Base-by-base conservation (phyloP, 208 protist genomes). In the Leishmania braziliensis region DNA sequence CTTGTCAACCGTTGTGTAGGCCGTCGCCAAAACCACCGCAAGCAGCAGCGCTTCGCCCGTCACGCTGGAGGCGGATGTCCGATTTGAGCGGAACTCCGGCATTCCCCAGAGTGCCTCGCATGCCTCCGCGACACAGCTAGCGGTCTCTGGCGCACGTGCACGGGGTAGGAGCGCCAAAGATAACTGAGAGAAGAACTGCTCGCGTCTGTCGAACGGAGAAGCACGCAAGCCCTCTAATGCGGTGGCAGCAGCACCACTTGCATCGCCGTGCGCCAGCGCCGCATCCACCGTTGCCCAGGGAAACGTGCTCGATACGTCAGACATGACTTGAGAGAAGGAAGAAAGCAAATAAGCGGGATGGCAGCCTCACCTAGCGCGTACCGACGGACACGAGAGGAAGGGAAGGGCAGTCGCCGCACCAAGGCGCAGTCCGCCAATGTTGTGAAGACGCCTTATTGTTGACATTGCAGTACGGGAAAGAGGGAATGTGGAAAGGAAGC, bases 31-130 rank as follows among this genome's bases (percentile, higher is more conserved):
- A 2, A 26, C 54, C 0, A 56, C 39, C 20, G 82, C 82, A 14
- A 85, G 63, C 39, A 85, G 72, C 50, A 85, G 63, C 54, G 82
- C 53, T 36, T 85, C 82, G 43, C 77, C 77, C 0, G 82, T 71
- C 51, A 85, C 6, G 26, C 62, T 43, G 3, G 82, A 26, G 12
- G 53, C 26, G 70, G 33, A 58, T 4, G 78, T 68, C 2, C 20
- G 26, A 26, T 26, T 73, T 16, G 39, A 8, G 46, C 73, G 77
- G 54, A 85, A 74, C 71, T 85, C 82, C 29, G 77, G 54, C 82
- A 85, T 85, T 5, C 16, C 36, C 82, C 78, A 85, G 6, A 81
- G 63, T 56, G 23, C 29, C 26, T 81, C 72, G 48, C 82, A 63
- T 18, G 48, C 63, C 72, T 82, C 77, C 1, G 77, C 82, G 4